Conservation (phyloP, 2,329 filamentous ascomycete species). For the Paecilomyces sp. region DNA sequence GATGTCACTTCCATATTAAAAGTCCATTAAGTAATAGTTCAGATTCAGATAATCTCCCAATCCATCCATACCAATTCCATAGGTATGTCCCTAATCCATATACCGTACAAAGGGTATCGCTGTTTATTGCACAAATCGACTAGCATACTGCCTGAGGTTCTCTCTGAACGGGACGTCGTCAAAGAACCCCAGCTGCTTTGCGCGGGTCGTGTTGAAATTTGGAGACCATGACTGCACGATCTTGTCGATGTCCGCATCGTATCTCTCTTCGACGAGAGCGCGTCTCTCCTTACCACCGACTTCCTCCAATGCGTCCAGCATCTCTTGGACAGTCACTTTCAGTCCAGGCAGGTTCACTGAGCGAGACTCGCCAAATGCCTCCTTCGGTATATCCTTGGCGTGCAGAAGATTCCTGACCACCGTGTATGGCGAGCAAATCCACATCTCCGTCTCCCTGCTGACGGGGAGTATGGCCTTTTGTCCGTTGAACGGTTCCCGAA, state of each 20-base stretch:
- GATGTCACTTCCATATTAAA: no score
- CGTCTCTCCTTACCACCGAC: constrained; percentile 51
- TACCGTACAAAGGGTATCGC: constrained; percentile 1
- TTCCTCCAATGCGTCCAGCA: constrained; percentile 52
- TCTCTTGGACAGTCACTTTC: constrained; percentile 51
- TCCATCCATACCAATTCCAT: not conserved
- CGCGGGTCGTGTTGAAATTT: constrained; percentile 49
- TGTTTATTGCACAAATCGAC: constrained; percentile 19
- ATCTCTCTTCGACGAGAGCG: constrained; percentile 47
- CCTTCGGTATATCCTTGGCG: constrained; percentile 43
- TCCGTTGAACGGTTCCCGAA: constrained; percentile 47
- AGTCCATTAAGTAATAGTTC: not conserved
- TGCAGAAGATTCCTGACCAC: constrained; percentile 49
- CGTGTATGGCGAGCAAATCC: constrained; percentile 51
- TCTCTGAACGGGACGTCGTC: constrained; percentile 35
- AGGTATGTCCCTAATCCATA: not conserved
- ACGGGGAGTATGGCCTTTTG: constrained; percentile 46
- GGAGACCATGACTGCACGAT: constrained; percentile 56
- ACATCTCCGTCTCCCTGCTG: constrained; percentile 46
- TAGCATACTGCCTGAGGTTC: constrained; percentile 33
- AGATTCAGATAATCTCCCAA: not conserved
- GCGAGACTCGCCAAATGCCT: constrained; percentile 47
- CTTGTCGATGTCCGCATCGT: constrained; percentile 46
- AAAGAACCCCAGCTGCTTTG: constrained; percentile 42
- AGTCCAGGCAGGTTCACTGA: constrained; percentile 50